Evolutionary conservation across 2,329 filamentous ascomycete species (phyloP).

Genomic region (Curvularia spicifera): DNA sequence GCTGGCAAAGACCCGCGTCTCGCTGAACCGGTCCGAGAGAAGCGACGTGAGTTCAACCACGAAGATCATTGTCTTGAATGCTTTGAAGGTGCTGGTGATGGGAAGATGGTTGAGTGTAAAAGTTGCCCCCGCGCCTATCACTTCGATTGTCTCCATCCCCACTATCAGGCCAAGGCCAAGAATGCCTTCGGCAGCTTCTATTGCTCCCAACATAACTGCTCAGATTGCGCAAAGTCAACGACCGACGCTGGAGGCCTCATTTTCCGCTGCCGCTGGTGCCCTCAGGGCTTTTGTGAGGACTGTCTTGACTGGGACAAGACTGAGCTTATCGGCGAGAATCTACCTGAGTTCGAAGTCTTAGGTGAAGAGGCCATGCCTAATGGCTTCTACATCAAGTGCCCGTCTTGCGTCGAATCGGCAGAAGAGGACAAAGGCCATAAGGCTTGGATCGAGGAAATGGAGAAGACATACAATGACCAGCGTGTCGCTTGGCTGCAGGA

Average conservation of each 20-base stretch:
- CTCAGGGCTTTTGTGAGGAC: slow-evolving; percentile 64
- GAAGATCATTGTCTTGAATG: slow-evolving; percentile 62
- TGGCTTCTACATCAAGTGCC: slow-evolving; percentile 62
- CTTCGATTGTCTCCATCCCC: slow-evolving; percentile 54
- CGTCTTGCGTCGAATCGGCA: slow-evolving; percentile 45
- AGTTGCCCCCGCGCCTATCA: slow-evolving; percentile 64
- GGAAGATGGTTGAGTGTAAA: slow-evolving; percentile 57
- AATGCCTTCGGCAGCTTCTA: slow-evolving; percentile 54
- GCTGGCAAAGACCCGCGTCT: slow-evolving; percentile 62
- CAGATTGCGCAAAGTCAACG: slow-evolving; percentile 60
- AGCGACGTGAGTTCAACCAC: slow-evolving; percentile 56
- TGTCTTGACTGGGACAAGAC: slow-evolving; percentile 62
- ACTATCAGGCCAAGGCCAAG: slow-evolving; percentile 52
- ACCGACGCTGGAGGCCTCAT: slow-evolving; percentile 57
- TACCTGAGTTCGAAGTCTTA: slow-evolving; percentile 61
- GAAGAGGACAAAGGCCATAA: slow-evolving; percentile 29
- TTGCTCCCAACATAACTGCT: slow-evolving; percentile 64
- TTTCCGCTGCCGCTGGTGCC: slow-evolving; percentile 63
- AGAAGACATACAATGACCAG: slow-evolving; percentile 32
- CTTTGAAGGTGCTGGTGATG: slow-evolving; percentile 51
- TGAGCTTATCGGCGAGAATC: slow-evolving; percentile 58
- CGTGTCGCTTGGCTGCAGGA: slow-evolving; percentile 30
- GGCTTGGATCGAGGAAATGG: slow-evolving; percentile 34
- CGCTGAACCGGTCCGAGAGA: slow-evolving; percentile 57
- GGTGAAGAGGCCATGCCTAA: slow-evolving; percentile 52